phyloP scores from a whole-genome alignment of 495 filamentous ascomycete genomes.

The Neurospora discreta region DNA sequence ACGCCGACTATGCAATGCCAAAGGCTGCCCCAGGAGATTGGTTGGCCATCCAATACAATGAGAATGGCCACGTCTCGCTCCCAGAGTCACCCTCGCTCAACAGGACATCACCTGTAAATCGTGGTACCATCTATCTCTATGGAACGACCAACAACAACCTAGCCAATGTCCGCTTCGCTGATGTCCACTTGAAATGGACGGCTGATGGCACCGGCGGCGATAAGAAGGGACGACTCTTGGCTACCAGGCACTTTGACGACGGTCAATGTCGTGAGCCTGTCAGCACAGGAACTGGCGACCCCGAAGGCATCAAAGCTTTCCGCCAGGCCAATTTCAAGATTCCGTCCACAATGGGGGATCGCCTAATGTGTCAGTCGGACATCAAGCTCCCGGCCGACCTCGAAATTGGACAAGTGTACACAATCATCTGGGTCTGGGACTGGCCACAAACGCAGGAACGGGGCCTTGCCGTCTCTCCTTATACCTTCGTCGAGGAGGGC shows the following conservation, averaged over 20 bases:
- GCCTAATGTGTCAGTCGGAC: constrained; percentile 70
- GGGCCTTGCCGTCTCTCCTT: constrained; percentile 19
- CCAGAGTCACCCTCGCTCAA: constrained; percentile 45
- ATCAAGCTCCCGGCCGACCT: constrained; percentile 52
- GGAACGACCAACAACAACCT: constrained; percentile 52
- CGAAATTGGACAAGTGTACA: constrained; percentile 43
- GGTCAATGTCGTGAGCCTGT: constrained; percentile 67
- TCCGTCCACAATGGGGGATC: constrained; percentile 17
- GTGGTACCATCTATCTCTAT: constrained; percentile 72
- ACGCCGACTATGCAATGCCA: constrained; percentile 47
- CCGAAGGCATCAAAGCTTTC: constrained; percentile 35
- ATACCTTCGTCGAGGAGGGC: constrained; percentile 16
- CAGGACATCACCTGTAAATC: constrained; percentile 38
- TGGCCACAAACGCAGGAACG: constrained; percentile 47
- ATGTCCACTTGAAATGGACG: constrained; percentile 66
- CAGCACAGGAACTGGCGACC: constrained; percentile 6
- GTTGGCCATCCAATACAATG: constrained; percentile 64
- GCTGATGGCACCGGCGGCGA: constrained; percentile 66
- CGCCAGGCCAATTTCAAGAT: constrained; percentile 38
- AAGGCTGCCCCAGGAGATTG: constrained; percentile 54
- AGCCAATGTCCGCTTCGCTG: constrained; percentile 47
- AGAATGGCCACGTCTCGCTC: constrained; percentile 80
- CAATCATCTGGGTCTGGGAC: constrained; percentile 89
- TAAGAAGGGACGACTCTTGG: constrained; percentile 58
- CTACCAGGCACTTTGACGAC: constrained; percentile 69